Evolutionary conservation across 2,329 filamentous ascomycete species (phyloP), one percentile per base, ranked within the genome.

Genomic region (Nemania sp.): DNA sequence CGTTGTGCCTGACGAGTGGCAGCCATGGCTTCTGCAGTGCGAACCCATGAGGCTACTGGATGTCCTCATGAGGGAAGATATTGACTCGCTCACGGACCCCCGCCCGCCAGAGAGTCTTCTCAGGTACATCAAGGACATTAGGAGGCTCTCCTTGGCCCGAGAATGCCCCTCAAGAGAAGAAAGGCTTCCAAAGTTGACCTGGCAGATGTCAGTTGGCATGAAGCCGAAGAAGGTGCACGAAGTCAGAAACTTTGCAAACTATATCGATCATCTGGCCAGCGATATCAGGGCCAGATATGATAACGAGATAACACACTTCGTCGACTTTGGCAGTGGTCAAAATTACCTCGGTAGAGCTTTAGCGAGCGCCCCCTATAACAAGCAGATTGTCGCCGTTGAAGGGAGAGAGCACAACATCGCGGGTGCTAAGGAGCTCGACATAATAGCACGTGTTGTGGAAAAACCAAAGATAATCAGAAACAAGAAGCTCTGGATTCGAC

Each of bases 271-370:
- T 2, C 77, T 89, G 10, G 81, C 84, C 0, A 76, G 77, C 55
- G 81, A 84, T 29, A 82, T 97, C 21, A 81, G 84, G 2, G 72
- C 79, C 1, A 78, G 84, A 1, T 83, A 88, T 43, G 78, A 80
- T 0, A 76, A 80, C 49, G 76, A 81, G 13, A 87, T 97, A 62
- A 91, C 92, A 0, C 93, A 98, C 77, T 87, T 97, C 60, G 89
- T 98, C 50, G 95, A 99, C 76, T 97, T 98, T 75, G 95, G 95
- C 29, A 97, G 92, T 54, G 95, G 95, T 0, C 94, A 98, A 74
- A 98, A 97, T 72, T 99, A 99, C 71, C 86, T 99, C 3, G 94
- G 95, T 0, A 85, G 95, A 47, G 90, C 91, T 1, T 80, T 99
- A 59, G 94, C 94, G 13, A 92, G 89, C 63, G 82, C 88, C 55